phyloP scores from a whole-genome alignment of 352 stramenopile genomes.

The Discostella stelligera region DNA sequence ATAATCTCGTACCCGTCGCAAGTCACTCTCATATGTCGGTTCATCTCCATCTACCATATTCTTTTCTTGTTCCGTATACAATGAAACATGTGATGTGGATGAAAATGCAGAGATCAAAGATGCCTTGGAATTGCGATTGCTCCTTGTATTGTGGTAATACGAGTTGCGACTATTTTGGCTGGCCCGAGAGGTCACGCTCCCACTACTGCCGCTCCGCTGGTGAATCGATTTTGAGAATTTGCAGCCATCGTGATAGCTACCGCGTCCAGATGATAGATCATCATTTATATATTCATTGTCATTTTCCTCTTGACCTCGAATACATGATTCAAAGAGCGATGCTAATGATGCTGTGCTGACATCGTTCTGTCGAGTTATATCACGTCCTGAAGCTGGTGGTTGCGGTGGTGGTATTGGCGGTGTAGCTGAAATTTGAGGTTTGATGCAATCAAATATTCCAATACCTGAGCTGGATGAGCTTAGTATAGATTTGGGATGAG shows the following conservation, averaged over 20 bases:
- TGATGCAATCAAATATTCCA: constrained; percentile 24
- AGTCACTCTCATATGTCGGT: constrained; percentile 52
- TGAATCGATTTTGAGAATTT: background rate
- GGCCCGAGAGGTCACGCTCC: background rate
- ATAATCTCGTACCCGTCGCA: constrained; percentile 51
- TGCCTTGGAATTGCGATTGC: background rate
- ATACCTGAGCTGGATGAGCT: background rate
- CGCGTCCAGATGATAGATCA: background rate
- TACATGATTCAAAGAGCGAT: constrained; percentile 19
- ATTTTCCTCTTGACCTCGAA: constrained; percentile 8
- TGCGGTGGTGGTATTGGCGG: background rate
- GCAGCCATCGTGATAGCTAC: background rate
- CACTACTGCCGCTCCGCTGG: background rate
- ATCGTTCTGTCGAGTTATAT: background rate
- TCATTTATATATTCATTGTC: constrained; percentile 15
- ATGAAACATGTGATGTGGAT: background rate
- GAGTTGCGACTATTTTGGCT: constrained; percentile 12
- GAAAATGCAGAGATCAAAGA: constrained; percentile 20
- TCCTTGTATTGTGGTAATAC: background rate
- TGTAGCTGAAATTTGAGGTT: background rate
- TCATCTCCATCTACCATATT: constrained; percentile 51
- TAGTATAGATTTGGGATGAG: background rate
- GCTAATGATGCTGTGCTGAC: constrained; percentile 8
- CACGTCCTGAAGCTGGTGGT: background rate
- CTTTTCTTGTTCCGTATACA: constrained; percentile 53